phyloP scores from a whole-genome alignment of 2,329 filamentous ascomycete genomes.

The Albophoma yamanashiensis region DNA sequence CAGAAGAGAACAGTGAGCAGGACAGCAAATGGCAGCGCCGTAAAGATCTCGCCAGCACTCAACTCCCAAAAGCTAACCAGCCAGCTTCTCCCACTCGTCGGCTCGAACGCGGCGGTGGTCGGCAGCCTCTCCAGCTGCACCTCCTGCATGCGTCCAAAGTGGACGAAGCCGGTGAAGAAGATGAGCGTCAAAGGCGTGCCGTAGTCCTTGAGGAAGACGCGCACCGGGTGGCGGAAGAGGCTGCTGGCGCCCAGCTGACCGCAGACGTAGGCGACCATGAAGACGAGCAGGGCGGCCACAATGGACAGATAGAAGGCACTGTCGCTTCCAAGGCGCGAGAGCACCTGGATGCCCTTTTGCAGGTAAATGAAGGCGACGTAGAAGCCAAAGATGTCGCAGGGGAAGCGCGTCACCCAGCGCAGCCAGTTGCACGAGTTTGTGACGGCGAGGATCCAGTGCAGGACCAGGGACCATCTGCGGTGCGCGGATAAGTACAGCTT shows the following conservation, averaged over 20 bases:
- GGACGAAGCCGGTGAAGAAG: conserved; percentile 85
- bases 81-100: conserved; percentile 65
- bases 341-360: conserved; percentile 81
- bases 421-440: conserved; percentile 82
- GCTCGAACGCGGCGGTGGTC: conserved; percentile 67
- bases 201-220: conserved; percentile 83
- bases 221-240: conserved; percentile 63
- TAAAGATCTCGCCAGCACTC: conserved; percentile 60
- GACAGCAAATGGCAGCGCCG: conserved; percentile 78
- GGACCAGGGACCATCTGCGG: conserved; percentile 64
- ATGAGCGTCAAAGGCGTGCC: conserved; percentile 73
- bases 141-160: conserved; percentile 70
- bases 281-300: conserved; percentile 64
- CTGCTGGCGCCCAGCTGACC: conserved; percentile 59
- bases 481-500: not conserved
- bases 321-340: conserved; percentile 60
- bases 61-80: conserved; percentile 76
- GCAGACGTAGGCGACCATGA: conserved; percentile 65
- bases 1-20: conserved; percentile 78
- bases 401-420: conserved; percentile 84
- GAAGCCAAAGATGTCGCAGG: conserved; percentile 89
- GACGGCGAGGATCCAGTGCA: conserved; percentile 75
- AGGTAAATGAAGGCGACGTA: conserved; percentile 89
- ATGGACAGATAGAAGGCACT: conserved; percentile 71
- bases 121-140: conserved; percentile 63